Base-by-base conservation (phyloP, 1,139 yeast species). In the Pichia sp. region DNA sequence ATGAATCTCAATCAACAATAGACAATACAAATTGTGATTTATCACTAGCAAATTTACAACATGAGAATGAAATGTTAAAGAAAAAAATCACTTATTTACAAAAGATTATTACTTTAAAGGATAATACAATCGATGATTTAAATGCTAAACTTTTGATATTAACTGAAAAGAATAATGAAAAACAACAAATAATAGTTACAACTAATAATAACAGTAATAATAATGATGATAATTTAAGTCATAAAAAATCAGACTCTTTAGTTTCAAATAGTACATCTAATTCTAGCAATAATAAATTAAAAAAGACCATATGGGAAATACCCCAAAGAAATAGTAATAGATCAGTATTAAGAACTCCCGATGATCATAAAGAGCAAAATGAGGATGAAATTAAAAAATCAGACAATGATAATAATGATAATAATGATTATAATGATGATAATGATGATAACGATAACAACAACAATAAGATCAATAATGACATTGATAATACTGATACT, bases 281-380 rank as follows among this genome's bases (percentile, higher is more conserved):
- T 30, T 18, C 18, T 18, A 18, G 18, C 18, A 18, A 18, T 18
- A 18, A 18, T 18, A 18, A 18, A 18, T 18, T 18, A 18, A 18
- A 18, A 18, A 18, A 18, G 18, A 7, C 42, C 7, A n/a, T 41
- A 26, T 49, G 43, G 47, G 46, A 49, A 36, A 49, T 49, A 4
- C 52, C 52, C 2, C 47, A 46, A n/a, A 38, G 52, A 10, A 49
- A 33, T 36, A 49, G 45, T 39, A 44, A 44, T 37, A 46, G 51
- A 36, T 37, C 40, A 8, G 34, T 26, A 27, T 40, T 46, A 3
- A 46, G 33, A 25, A 18, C 37, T 3, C 28, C 43, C 11, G n/a
- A 18, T 18, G 18, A 18, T 18, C 18, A 18, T 18, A 18, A 18
- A 18, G 18, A 18, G 18, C 18, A 18, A 18, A 18, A 18, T 18